These are phyloP conservation scores for Calvatia gigantea DNA, from an alignment of 768 basidiomycete genomes.

Conservation along the genomic window DNA sequence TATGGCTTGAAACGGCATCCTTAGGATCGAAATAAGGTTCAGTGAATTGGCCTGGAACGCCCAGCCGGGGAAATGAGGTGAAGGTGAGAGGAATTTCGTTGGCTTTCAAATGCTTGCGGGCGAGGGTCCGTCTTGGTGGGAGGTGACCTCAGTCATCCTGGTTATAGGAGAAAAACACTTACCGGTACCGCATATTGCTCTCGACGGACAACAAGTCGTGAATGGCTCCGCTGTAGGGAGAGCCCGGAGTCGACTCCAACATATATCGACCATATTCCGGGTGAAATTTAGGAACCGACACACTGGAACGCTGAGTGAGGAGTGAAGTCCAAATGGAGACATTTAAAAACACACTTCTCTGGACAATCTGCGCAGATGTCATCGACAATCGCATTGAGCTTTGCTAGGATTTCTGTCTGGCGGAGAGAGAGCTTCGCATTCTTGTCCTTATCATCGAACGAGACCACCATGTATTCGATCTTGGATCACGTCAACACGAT, in stretches of 20 bases:
- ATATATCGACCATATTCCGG: slow-evolving; percentile 99
- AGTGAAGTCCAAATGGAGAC: not conserved
- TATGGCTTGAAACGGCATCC: slow-evolving; percentile 83
- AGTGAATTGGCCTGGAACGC: slow-evolving; percentile 85
- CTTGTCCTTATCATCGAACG: slow-evolving; percentile 74
- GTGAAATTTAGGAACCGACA: slow-evolving; percentile 86
- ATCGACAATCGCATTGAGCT: slow-evolving; percentile 64
- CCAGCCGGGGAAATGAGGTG: slow-evolving; percentile 93
- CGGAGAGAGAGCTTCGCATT: slow-evolving; percentile 89
- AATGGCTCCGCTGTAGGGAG: slow-evolving; percentile 88
- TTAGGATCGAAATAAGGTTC: slow-evolving; percentile 81
- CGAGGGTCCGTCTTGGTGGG: slow-evolving; percentile 68
- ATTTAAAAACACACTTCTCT: slow-evolving; percentile 48
- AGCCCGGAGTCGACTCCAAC: slow-evolving; percentile 96
- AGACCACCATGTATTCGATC: slow-evolving; percentile 96
- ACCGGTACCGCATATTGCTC: slow-evolving; percentile 93
- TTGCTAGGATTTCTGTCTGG: slow-evolving; percentile 88
- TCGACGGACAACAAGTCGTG: slow-evolving; percentile 88
- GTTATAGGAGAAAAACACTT: slow-evolving; percentile 2
- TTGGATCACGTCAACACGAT: slow-evolving; percentile 27
- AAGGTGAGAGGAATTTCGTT: slow-evolving; percentile 91
- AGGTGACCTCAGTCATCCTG: not conserved
- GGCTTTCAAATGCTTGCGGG: slow-evolving; percentile 73
- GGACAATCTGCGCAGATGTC: slow-evolving; percentile 61
- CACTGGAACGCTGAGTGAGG: slow-evolving; percentile 32